Evolutionary conservation across 2,329 filamentous ascomycete genomes (phyloP).

Genomic region (Claviceps fusiformis): DNA sequence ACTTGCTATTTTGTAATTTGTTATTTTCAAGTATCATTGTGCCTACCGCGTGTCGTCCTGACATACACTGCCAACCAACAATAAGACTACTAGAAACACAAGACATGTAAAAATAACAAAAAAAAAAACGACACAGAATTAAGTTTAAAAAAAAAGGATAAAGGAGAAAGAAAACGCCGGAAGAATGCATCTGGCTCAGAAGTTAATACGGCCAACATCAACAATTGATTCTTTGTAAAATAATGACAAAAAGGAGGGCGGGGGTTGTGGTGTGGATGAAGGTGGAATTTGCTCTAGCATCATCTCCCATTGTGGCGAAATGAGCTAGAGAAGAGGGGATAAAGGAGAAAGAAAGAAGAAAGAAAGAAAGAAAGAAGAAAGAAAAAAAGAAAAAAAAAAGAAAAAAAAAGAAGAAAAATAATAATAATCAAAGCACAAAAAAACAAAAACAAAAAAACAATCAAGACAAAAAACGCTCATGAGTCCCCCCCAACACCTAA

Average conservation of each 20-base stretch:
- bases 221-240: background rate
- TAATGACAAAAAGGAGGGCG: background rate
- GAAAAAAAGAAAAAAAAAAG: background rate
- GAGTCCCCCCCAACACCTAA: constrained; percentile 34
- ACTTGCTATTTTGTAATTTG: no score
- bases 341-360: background rate
- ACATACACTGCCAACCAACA: no score
- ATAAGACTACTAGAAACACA: no score
- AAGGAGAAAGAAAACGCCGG: background rate
- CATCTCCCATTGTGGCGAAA: no score
- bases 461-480: constrained; percentile 9
- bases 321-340: no score
- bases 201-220: constrained; percentile 14
- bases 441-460: background rate
- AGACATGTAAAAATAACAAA: background rate
- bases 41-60: no score
- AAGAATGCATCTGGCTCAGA: constrained; percentile 23
- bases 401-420: background rate
- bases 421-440: background rate
- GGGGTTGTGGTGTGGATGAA: background rate
- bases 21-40: no score
- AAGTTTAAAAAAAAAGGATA: no score
- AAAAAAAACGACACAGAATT: background rate
- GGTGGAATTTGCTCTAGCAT: no score
- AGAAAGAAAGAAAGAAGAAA: background rate